Evolutionary conservation across 73 alveolate species (phyloP).

Genomic region (Stentor roeselii): DNA sequence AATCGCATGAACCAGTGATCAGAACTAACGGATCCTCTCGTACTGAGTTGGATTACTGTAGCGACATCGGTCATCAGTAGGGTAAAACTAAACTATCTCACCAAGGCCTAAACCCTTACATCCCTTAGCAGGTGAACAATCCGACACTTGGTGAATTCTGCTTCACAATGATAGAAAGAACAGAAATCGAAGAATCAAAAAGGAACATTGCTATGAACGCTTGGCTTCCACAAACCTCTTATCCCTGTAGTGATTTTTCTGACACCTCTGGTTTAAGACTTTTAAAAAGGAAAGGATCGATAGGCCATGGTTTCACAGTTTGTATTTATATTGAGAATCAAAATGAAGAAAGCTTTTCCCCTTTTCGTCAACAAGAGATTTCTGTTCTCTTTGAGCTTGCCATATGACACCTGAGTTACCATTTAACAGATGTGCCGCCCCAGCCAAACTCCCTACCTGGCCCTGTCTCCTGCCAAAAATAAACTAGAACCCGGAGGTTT

Average conservation of each 20-base stretch:
- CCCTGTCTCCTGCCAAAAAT: conserved; percentile 92
- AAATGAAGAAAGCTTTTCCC: conserved; percentile 98
- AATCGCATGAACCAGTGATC: conserved; percentile 65
- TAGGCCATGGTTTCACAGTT: conserved; percentile 99
- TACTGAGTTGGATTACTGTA: conserved; percentile 97
- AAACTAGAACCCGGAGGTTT: conserved; percentile 61
- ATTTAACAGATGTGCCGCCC: conserved; percentile 99
- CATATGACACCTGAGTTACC: conserved; percentile 99
- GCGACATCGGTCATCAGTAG: conserved; percentile 81
- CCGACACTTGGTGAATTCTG: conserved; percentile 46
- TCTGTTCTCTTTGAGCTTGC: conserved; percentile 98
- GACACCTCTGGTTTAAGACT: conserved; percentile 98
- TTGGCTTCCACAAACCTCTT: conserved; percentile 99
- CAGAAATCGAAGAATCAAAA: conserved; percentile 73
- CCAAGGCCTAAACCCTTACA: conserved; percentile 71
- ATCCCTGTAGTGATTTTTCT: conserved; percentile 99
- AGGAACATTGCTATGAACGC: conserved; percentile 98
- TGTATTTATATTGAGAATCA: conserved; percentile 97
- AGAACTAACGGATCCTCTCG: conserved; percentile 98
- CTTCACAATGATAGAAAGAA: conserved; percentile 42
- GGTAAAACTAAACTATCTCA: conserved; percentile 69
- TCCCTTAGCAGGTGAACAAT: conserved; percentile 60
- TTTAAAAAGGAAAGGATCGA: conserved; percentile 92
- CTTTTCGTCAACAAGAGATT: conserved; percentile 98
- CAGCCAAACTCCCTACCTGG: conserved; percentile 98